phyloP scores from a whole-genome alignment of 2,329 filamentous ascomycete genomes.

The Drechslera avenae region DNA sequence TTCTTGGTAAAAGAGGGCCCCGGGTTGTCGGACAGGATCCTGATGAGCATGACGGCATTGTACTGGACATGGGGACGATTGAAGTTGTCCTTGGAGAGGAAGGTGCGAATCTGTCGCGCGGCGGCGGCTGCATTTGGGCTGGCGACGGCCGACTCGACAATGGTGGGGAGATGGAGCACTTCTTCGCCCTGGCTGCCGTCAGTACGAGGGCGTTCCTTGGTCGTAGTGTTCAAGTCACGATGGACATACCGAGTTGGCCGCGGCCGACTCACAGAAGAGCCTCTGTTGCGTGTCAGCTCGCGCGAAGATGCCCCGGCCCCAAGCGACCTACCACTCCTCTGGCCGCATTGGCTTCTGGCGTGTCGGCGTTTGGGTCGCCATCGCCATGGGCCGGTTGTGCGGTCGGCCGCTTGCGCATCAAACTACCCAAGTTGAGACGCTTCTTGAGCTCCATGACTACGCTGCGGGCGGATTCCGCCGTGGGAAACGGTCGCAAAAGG shows the following conservation, averaged over 20 bases:
- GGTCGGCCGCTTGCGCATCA: slow-evolving; percentile 42
- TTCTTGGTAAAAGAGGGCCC: slow-evolving; percentile 89
- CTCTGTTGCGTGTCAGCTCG: slow-evolving; percentile 57
- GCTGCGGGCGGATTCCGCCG: slow-evolving; percentile 4
- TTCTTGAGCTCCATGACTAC: slow-evolving; percentile 48
- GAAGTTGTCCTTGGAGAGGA: slow-evolving; percentile 73
- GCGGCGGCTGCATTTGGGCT: slow-evolving; percentile 83
- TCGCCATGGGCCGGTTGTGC: slow-evolving; percentile 34
- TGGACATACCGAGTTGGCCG: slow-evolving; percentile 54
- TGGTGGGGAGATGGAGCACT: slow-evolving; percentile 87
- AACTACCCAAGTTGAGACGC: slow-evolving; percentile 44
- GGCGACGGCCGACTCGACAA: slow-evolving; percentile 94
- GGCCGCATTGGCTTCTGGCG: slow-evolving; percentile 69
- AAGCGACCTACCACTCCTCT: slow-evolving; percentile 66
- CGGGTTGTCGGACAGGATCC: slow-evolving; percentile 91
- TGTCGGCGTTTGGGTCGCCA: slow-evolving; percentile 53
- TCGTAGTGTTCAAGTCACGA: background rate
- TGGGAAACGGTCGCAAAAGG: background rate
- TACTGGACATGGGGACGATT: slow-evolving; percentile 77
- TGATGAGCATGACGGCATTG: slow-evolving; percentile 93
- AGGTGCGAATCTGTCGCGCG: slow-evolving; percentile 80
- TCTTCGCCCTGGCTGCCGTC: slow-evolving; percentile 71
- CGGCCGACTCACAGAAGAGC: slow-evolving; percentile 79
- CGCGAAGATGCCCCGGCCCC: slow-evolving; percentile 2
- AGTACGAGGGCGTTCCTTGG: slow-evolving; percentile 26